Evolutionary conservation across 75 land plant species (phyloP).

Genomic region (Ceratopteris richardii): DNA sequence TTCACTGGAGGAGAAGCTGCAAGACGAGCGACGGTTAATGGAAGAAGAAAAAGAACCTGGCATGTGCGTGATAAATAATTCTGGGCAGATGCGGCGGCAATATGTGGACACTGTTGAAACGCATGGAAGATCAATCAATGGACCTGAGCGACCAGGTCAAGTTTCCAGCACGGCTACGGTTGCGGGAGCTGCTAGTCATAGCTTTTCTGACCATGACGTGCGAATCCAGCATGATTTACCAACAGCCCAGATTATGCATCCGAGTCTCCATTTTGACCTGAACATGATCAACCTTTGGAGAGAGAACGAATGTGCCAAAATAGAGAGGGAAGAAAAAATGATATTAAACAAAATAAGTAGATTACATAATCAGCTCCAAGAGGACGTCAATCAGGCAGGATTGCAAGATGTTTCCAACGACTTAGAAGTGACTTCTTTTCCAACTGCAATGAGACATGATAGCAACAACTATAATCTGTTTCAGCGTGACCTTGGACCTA

Average conservation of each 20-base stretch:
- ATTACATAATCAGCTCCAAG: background rate
- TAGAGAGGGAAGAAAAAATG: conserved; percentile 16
- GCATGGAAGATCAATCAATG: background rate
- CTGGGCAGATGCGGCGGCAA: conserved; percentile 13
- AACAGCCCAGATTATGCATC: background rate
- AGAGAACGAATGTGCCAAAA: conserved; percentile 15
- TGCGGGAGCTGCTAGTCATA: too few relatives aligned
- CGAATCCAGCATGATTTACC: too few relatives aligned
- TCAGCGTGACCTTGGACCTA: background rate
- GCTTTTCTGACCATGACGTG: too few relatives aligned
- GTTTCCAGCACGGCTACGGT: too few relatives aligned
- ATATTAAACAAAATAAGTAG: conserved; percentile 9
- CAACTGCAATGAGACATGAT: too few relatives aligned
- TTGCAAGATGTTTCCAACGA: too few relatives aligned
- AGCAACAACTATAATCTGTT: too few relatives aligned
- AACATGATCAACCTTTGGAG: conserved; percentile 7
- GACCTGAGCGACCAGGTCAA: too few relatives aligned
- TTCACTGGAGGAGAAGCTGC: conserved; percentile 18
- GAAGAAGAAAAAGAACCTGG: conserved; percentile 18
- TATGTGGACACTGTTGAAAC: conserved; percentile 7
- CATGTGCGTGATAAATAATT: background rate
- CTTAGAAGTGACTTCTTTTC: too few relatives aligned
- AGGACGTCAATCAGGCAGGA: background rate
- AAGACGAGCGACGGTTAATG: conserved; percentile 10
- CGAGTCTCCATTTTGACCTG: conserved; percentile 9